Conservation (phyloP, 306 rosid species). For the Fragaria ananassa region DNA sequence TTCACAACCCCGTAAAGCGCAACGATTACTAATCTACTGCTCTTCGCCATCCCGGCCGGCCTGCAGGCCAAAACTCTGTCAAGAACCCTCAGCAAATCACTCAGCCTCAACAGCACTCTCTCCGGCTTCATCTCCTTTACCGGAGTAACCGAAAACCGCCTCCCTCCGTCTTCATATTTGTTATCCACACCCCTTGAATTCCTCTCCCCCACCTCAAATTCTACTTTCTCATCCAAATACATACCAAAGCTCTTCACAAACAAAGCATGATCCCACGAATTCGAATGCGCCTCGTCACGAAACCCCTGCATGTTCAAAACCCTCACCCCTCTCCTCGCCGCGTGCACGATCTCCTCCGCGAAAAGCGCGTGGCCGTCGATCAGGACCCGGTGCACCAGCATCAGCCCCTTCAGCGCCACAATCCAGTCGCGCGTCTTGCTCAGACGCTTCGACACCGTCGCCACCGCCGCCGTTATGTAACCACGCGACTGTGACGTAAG, state of each 20-base stretch:
- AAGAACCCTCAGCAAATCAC: slow-evolving; percentile 51
- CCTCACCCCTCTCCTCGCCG: slow-evolving; percentile 54
- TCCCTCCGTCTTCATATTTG: slow-evolving; percentile 24
- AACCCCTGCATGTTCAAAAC: slow-evolving; percentile 62
- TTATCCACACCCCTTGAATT: slow-evolving; percentile 32
- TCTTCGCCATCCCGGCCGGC: slow-evolving; percentile 66
- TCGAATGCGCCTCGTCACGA: slow-evolving; percentile 80
- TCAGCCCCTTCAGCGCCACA: slow-evolving; percentile 71
- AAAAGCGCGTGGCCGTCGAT: slow-evolving; percentile 70
- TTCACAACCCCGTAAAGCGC: slow-evolving; percentile 62
- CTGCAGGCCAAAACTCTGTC: slow-evolving; percentile 65
- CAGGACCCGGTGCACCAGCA: slow-evolving; percentile 71
- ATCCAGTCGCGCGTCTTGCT: slow-evolving; percentile 79
- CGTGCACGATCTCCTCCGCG: slow-evolving; percentile 60
- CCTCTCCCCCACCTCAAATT: slow-evolving; percentile 50
- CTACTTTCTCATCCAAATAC: slow-evolving; percentile 75
- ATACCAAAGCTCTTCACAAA: slow-evolving; percentile 67
- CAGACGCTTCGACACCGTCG: slow-evolving; percentile 58
- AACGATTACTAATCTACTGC: slow-evolving; percentile 54
- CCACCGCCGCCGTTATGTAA: slow-evolving; percentile 55
- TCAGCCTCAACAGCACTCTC: slow-evolving; percentile 61
- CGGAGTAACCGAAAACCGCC: slow-evolving; percentile 27
- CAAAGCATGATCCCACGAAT: slow-evolving; percentile 66
- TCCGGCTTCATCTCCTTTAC: slow-evolving; percentile 62
- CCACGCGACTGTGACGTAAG: slow-evolving; percentile 49